Base-by-base conservation (phyloP, 2,329 filamentous ascomycete genomes). In the Trichoderma afroharzianum region DNA sequence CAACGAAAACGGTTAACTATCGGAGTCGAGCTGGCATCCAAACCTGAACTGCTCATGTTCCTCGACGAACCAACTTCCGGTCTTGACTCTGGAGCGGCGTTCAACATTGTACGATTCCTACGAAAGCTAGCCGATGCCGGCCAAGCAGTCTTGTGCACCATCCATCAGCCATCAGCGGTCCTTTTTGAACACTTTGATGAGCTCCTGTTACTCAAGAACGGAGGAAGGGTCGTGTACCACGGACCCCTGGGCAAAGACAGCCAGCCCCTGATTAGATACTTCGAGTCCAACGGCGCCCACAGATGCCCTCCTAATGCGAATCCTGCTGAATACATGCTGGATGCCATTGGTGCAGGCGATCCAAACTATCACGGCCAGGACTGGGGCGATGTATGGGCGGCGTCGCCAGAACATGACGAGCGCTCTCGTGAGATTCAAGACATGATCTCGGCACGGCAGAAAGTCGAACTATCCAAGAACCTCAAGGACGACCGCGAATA, bases 61-160 rank as follows among this genome's bases (percentile, higher is more conserved):
- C 80, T 91, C n/a, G 89, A 92, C 69, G 90, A 91, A 75, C 85
- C 85, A 0, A 87, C 85, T 0, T 89, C 87, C 3, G 88, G 88
- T 9, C 84, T 90, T 12, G 88, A 90, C 74, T 86, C 85, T 0
- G 85, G 86, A 53, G 85, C 87, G 8, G 87, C 88, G 0, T 90
- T 87, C 74, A 88, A 90, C 74, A 90, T 91, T 73, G 84, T 90
- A 3, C 84, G 87, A 0, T 89, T 91, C 73, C 80, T 91, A 8
- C 84, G 88, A 4, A 90, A 90, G 75, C 82, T 91, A 2, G 87
- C 89, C 1, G 86, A 88, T 28, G 83, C 85, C 1, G 88, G 88
- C 0, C 88, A 90, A 73, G 87, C 88, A 0, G 85, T 90, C 8
- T 79, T 90, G 0, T 89, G 87, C 72, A 90, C 88, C 0, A 90